Base-by-base conservation (phyloP, 208 protist species). In the Porcisia deanei region DNA sequence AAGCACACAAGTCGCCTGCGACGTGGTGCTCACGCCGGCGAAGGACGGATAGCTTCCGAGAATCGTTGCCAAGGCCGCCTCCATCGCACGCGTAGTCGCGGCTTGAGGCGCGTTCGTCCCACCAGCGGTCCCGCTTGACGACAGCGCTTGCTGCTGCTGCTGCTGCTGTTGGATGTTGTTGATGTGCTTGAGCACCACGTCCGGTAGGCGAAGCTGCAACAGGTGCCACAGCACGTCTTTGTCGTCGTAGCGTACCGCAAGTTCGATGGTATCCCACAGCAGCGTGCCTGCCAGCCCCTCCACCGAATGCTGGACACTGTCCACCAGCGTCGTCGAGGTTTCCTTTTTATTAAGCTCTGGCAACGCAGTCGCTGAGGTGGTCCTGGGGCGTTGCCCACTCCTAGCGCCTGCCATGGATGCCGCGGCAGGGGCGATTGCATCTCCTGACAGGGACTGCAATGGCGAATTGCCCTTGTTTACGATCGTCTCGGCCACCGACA, bases 221-320 rank as follows among this genome's bases (percentile, higher is more conserved):
- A 94, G 80, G 39, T 88, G 63, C 4, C 37, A 47, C n/a, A 96
- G 64, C 6, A 91, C 79, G 39, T 82, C 55, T 43, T 83, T 82
- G 69, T 94, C 84, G 68, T 96, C 91, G 86, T 87, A 96, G 64
- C 91, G 89, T 20, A 93, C 88, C 8, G 89, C 76, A 2, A 96
- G 81, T 76, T 96, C 91, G 53, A 93, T 71, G 8, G 90, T 82
- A 73, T 94, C 91, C 63, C 86, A 75, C 67, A 91, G 78, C 67
- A 91, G 67, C 22, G 87, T 91, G 39, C 82, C 77, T 2, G 65
- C 64, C 20, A 85, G 66, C 20, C 82, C 79, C 18, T 71, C 65
- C 14, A 68, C 25, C n/a, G 65, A 14, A 2, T 52, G 39, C 22
- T 25, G 53, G 54, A 3, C 30, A 12, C 20, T 6, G 25, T 45